phyloP scores from a whole-genome alignment of 768 basidiomycete genomes.

The Hericium alpestre region DNA sequence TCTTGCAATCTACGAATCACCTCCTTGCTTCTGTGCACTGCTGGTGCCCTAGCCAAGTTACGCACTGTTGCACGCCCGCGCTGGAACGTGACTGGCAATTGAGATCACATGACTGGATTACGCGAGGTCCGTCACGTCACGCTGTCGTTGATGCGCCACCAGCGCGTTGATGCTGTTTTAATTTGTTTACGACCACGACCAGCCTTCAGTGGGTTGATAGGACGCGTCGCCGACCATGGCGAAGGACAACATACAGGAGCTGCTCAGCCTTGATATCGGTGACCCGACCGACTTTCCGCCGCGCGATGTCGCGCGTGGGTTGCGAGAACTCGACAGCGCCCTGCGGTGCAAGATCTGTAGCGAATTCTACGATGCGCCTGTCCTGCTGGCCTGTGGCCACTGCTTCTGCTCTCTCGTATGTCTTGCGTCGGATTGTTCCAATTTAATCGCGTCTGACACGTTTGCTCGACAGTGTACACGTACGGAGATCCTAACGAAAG shows the following conservation, averaged over 20 bases:
- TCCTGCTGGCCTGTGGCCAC: constrained; percentile 30
- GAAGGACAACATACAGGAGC: constrained; percentile 4
- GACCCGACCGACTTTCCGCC: constrained; percentile 28
- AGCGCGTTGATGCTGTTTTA: background rate
- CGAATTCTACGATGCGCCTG: constrained; percentile 27
- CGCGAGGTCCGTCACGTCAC: too few relatives aligned
- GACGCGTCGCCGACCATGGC: background rate
- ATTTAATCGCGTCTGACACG: background rate
- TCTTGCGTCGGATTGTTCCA: constrained; percentile 7
- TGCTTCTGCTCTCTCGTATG: constrained; percentile 27
- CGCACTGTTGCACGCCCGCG: too few relatives aligned
- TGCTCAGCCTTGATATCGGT: constrained; percentile 8
- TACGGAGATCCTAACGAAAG: constrained; percentile 21
- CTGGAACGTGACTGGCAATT: too few relatives aligned
- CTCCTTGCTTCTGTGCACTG: too few relatives aligned
- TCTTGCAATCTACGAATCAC: too few relatives aligned
- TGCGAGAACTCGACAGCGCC: constrained; percentile 24
- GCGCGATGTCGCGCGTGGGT: constrained; percentile 14
- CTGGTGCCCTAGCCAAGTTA: too few relatives aligned
- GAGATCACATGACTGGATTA: too few relatives aligned
- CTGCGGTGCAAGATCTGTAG: constrained; percentile 32
- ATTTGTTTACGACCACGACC: background rate
- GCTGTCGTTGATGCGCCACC: too few relatives aligned
- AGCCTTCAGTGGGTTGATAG: background rate
- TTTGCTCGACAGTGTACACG: constrained; percentile 25